Evolutionary conservation across 78 protist species (phyloP).

Genomic region (Planoprotostelium fungivorum): DNA sequence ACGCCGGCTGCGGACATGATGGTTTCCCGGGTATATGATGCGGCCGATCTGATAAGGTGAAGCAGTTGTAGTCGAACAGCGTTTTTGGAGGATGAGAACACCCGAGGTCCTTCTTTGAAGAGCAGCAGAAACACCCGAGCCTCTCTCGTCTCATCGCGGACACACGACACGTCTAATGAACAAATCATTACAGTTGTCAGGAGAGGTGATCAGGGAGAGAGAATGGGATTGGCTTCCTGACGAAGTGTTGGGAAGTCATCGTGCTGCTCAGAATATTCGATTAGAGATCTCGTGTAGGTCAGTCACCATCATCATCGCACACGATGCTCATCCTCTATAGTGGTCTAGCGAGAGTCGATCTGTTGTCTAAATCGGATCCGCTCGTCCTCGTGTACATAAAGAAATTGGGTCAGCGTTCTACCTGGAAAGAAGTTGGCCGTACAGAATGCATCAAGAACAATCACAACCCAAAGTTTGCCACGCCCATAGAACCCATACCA

Average conservation of each 20-base stretch:
- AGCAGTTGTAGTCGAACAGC: too few relatives aligned
- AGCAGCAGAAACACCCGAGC: too few relatives aligned
- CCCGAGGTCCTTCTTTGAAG: too few relatives aligned
- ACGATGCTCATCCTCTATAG: neutral
- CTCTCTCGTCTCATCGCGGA: too few relatives aligned
- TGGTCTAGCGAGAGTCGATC: neutral
- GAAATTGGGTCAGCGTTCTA: neutral
- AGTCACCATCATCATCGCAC: neutral
- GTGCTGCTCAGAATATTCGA: neutral
- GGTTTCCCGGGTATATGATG: too few relatives aligned
- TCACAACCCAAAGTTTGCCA: neutral
- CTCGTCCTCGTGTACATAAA: neutral
- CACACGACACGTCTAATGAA: too few relatives aligned
- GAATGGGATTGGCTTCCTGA: slow-evolving; percentile 1
- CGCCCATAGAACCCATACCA: neutral
- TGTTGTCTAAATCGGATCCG: neutral
- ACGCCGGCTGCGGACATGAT: too few relatives aligned
- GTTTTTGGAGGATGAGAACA: too few relatives aligned
- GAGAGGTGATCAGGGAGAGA: too few relatives aligned
- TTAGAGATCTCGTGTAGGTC: neutral
- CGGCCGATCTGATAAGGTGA: too few relatives aligned
- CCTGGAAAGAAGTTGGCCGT: neutral
- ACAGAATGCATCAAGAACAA: neutral
- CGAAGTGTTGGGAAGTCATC: neutral
- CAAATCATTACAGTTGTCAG: too few relatives aligned